Percentiles rank a stretch among this genome's conserved stretches.
phyloP scores from a whole-genome alignment of 306 rosid species.

The Rosa rugosa region DNA sequence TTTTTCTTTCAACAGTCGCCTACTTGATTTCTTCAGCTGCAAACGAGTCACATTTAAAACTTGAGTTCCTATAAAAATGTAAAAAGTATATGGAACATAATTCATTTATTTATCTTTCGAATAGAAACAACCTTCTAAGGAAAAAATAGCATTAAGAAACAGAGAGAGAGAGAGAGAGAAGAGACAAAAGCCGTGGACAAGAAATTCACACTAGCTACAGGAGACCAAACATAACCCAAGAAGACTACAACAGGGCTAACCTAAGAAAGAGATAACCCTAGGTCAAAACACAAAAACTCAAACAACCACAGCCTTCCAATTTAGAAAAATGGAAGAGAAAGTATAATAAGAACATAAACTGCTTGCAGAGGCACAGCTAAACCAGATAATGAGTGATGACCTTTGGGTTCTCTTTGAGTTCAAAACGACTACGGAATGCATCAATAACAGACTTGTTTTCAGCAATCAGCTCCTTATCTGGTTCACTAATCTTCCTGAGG shows the following conservation, averaged over 20 bases:
- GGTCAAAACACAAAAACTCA: neutral
- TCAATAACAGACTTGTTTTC: conserved; percentile 49
- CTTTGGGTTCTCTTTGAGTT: conserved; percentile 58
- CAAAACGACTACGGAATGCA: conserved; percentile 46
- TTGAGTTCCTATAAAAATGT: conserved; percentile 1
- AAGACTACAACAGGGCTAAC: neutral
- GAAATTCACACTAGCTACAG: neutral
- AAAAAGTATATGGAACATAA: conserved; percentile 3
- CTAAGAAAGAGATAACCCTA: neutral
- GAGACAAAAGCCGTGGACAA: neutral
- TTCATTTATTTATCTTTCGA: neutral
- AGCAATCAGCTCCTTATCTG: conserved; percentile 56
- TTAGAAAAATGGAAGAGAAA: neutral
- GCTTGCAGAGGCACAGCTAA: neutral
- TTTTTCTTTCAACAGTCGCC: conserved; percentile 42
- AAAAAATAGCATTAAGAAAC: neutral
- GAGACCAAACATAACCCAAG: neutral
- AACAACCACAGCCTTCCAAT: neutral
- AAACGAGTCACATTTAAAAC: conserved; percentile 24
- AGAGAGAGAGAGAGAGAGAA: too few species aligned
- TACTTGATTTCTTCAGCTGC: conserved; percentile 57
- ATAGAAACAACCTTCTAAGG: neutral
- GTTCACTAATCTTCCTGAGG: conserved; percentile 72
- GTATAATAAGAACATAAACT: neutral
- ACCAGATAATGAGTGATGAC: conserved; percentile 23